These are phyloP conservation scores for Amphicarpaea edgeworthii DNA, from an alignment of 306 rosid species.

Conservation along the genomic window DNA sequence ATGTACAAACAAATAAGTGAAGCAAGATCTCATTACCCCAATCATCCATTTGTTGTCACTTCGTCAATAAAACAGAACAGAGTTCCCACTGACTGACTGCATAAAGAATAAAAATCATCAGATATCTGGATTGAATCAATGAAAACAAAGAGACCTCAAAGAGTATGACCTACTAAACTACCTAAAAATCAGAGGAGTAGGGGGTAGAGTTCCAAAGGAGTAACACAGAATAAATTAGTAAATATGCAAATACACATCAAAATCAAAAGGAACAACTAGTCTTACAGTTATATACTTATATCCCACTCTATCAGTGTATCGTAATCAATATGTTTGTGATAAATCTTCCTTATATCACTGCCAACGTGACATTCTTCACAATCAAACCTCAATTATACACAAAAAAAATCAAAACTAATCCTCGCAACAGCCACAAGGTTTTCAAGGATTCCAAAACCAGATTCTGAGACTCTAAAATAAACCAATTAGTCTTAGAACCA, in stretches of 20 bases:
- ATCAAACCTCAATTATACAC: not conserved
- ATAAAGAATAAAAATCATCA: conserved; percentile 7
- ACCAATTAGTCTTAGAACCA: not conserved
- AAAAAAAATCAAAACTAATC: not conserved
- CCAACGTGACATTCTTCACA: not conserved
- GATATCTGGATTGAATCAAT: conserved; percentile 9
- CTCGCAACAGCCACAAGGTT: not conserved
- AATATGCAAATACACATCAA: not conserved
- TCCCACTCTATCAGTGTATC: not conserved
- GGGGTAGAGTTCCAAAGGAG: not conserved
- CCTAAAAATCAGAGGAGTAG: not conserved
- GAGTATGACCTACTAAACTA: not conserved
- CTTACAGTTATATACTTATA: not conserved
- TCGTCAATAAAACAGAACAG: conserved; percentile 22
- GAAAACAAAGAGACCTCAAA: not conserved
- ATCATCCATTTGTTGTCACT: conserved; percentile 63
- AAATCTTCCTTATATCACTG: not conserved
- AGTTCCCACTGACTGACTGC: conserved; percentile 37
- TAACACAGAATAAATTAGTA: not conserved
- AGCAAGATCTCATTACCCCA: conserved; percentile 65
- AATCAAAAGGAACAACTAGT: not conserved
- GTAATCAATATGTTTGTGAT: not conserved
- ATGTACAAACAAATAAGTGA: not conserved
- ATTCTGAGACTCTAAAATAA: not conserved
- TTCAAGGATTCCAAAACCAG: not conserved